phyloP scores from a whole-genome alignment of 202 grass and related monocot genomes.

The Hordeum pubiflorum region DNA sequence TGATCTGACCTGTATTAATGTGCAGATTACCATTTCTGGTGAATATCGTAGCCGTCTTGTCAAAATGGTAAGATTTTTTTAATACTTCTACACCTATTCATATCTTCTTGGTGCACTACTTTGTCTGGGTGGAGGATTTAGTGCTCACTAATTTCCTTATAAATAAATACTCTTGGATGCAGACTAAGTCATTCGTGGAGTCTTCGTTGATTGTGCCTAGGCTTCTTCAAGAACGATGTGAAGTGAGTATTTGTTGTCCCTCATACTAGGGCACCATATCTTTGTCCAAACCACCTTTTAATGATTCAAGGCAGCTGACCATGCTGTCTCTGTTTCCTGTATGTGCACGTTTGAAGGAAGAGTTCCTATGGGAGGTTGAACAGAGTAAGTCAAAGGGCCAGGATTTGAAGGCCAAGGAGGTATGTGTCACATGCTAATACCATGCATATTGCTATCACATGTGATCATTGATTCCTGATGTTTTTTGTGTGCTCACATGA shows the following conservation, averaged over 20 bases:
- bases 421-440: conserved; percentile 23
- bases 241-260: conserved; percentile 57
- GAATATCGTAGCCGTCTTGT: conserved; percentile 84
- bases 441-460: neutral
- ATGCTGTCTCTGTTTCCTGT: conserved; percentile 24
- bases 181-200: conserved; percentile 89
- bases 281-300: conserved; percentile 13
- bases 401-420: conserved; percentile 94
- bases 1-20: conserved; percentile 22
- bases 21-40: conserved; percentile 73
- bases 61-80: conserved; percentile 76
- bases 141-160: neutral
- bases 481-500: neutral
- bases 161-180: conserved; percentile 15
- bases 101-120: neutral
- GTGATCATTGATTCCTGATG: neutral
- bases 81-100: neutral
- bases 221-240: conserved; percentile 95
- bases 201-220: conserved; percentile 49
- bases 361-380: conserved; percentile 93
- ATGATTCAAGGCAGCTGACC: conserved; percentile 14
- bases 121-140: neutral
- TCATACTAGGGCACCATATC: neutral
- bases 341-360: conserved; percentile 57
- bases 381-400: conserved; percentile 78